Base-by-base conservation (phyloP, 129 eudicot genomes). In the Flaveria robusta region DNA sequence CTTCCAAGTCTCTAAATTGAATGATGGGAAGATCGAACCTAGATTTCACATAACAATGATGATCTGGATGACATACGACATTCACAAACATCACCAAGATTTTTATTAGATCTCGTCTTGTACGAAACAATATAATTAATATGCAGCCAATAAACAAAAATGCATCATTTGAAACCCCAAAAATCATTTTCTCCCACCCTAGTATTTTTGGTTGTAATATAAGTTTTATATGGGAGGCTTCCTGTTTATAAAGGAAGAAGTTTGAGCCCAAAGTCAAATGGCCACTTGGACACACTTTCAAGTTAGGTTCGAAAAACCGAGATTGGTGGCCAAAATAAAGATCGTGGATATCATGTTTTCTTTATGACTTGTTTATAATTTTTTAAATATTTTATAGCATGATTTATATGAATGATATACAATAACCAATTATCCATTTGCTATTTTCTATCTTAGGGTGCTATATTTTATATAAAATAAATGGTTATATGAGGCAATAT, bases 301-400 rank as follows among this genome's bases (percentile, higher is more conserved):
- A 62, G 77, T 60, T 75, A 18, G 79, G 79, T 75, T 37, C 27
- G 18, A 9, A 66, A 2, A 1, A 0, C 9, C 66, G 18, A 79
- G 72, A 47, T 75, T 46, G 79, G 79, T 75, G 46, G 43, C 80
- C 80, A 66, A 66, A 20, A 42, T 76, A 58, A 76, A 76, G 66
- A 76, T 58, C 42, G 29, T 73, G 37, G 23, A 26, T 54, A 70
- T 16, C 51, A 52, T 54, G 49, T 3, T 51, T 71, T 71, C 56
- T 67, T 19, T 19, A 7, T 41, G 19, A n/a, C 0, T 29, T 13
- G 8, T 65, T 31, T 65, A 14, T 29, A 29, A 29, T 19, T 55
- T 55, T 6, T 34, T 34, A 34, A 34, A 34, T 34, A 34, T 34
- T 34, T 5, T 34, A 34, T 20, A 19, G 11, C 26, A 18, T 18